Evolutionary conservation across 768 basidiomycete genomes (phyloP), one percentile per base, ranked within the genome.

Genomic region (Leccinellum albellum): DNA sequence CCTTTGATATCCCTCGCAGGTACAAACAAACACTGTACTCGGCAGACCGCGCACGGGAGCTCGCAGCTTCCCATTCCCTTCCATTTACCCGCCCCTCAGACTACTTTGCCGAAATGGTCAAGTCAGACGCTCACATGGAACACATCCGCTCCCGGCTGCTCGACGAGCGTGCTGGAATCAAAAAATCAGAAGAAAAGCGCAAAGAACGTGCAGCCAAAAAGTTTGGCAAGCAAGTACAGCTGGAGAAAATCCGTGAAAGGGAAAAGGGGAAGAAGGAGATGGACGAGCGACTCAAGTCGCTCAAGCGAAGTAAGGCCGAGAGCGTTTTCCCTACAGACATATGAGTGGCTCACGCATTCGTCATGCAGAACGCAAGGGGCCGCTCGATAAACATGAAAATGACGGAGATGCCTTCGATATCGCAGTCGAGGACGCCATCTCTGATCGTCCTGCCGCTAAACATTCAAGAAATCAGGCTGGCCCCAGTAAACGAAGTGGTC

Each of bases 71-170:
- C 64, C 81, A 87, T 70, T 82, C 85, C 23, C 77, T 94, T 57
- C 86, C 94, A 0, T 98, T 97, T 75, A 89, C 91, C 10, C 88
- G 96, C 14, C 97, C 97, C 0, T 64, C 84, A 0, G 96, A 98
- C 74, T 98, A 94, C 72, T 98, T 96, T 62, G 96, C 96, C 23
- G 96, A 98, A 75, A 98, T 98, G 96, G 89, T 98, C 63, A 98
- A 98, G 74, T 88, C 87, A 31, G 97, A 99, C 65, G 78, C 89
- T 7, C 97, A 99, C 74, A 99, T 99, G 97, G 94, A 97, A 70
- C 86, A 94, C 57, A 91, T 98, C 63, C 88, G 97, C 53, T 88
- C 93, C 60, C 84, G 88, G 17, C 74, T 98, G 24, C 79, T 98
- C 26, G 91, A 98, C 73, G 97, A 98, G 72, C 76, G 79, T 24